phyloP scores from a whole-genome alignment of 768 basidiomycete genomes.

The Termitomyces eurrhizus region DNA sequence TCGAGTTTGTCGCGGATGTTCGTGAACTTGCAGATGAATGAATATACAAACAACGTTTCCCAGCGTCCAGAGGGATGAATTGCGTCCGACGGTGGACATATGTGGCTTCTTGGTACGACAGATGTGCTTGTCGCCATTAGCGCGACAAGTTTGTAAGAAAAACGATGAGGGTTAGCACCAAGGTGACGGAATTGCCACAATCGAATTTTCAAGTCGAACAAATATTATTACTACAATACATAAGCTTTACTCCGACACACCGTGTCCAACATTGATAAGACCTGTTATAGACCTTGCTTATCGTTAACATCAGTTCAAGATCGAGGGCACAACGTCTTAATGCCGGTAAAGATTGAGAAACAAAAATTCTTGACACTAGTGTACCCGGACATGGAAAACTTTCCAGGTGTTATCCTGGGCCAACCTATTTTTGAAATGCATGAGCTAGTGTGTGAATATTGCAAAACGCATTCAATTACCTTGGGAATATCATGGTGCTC shows the following conservation, averaged over 20 bases:
- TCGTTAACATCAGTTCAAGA: background rate
- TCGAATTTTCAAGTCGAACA: constrained; percentile 40
- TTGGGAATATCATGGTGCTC: constrained; percentile 97
- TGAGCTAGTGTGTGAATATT: constrained; percentile 9
- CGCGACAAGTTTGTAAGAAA: constrained; percentile 26
- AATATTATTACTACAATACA: constrained; percentile 46
- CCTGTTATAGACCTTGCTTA: constrained; percentile 9
- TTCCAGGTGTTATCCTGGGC: constrained; percentile 66
- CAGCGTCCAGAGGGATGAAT: constrained; percentile 78
- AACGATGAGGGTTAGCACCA: constrained; percentile 27
- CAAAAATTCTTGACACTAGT: background rate
- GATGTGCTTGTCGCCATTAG: constrained; percentile 35
- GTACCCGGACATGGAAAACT: constrained; percentile 10
- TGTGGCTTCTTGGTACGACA: constrained; percentile 37
- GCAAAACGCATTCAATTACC: constrained; percentile 35
- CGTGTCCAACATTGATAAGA: constrained; percentile 19
- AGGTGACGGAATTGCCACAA: constrained; percentile 31
- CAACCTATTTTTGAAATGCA: constrained; percentile 50
- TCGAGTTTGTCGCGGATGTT: constrained; percentile 70
- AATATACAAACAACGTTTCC: constrained; percentile 84
- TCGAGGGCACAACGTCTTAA: background rate
- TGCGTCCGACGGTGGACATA: constrained; percentile 59
- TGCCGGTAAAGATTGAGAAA: constrained; percentile 5
- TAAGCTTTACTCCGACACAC: constrained; percentile 19
- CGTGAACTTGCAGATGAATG: constrained; percentile 83